Conservation (phyloP, 2,329 filamentous ascomycete species). For the Pseudodiploospora longispora region DNA sequence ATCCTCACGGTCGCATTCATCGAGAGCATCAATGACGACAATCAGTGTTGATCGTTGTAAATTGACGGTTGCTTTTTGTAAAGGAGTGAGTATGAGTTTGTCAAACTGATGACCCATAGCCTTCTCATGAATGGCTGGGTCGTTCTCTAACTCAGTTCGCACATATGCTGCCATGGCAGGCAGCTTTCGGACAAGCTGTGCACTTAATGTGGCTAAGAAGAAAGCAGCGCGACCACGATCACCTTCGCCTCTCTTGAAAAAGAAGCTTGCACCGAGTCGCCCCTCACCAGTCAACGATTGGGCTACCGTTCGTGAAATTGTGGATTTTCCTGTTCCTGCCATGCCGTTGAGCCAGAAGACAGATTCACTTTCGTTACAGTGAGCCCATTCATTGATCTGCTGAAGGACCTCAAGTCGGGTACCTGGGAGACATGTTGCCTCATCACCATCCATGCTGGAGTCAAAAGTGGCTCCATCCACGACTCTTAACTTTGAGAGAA, state of each 20-base stretch:
- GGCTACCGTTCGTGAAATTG: slow-evolving; percentile 25
- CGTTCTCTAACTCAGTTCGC: slow-evolving; percentile 20
- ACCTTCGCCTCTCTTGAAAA: slow-evolving; percentile 35
- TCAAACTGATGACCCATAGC: slow-evolving; percentile 30
- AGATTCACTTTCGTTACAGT: slow-evolving; percentile 10
- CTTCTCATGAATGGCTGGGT: slow-evolving; percentile 21
- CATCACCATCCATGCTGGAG: slow-evolving; percentile 20
- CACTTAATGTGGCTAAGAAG: slow-evolving; percentile 33
- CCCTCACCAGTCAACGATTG: slow-evolving; percentile 2
- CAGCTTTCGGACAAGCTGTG: slow-evolving; percentile 20
- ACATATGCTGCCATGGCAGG: slow-evolving; percentile 20
- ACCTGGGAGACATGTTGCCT: slow-evolving; percentile 20
- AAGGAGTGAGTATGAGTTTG: slow-evolving; percentile 28
- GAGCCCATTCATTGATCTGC: slow-evolving; percentile 17
- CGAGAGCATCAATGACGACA: slow-evolving; percentile 28
- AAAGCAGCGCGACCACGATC: slow-evolving; percentile 26
- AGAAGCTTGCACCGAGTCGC: slow-evolving; percentile 30
- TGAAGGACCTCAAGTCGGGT: slow-evolving; percentile 25
- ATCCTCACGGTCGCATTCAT: slow-evolving; percentile 19
- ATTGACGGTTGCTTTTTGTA: slow-evolving; percentile 10
- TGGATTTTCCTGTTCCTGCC: slow-evolving; percentile 33
- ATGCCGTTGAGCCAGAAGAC: slow-evolving; percentile 31
- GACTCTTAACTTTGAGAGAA: slow-evolving; percentile 13
- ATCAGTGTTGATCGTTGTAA: slow-evolving; percentile 4
- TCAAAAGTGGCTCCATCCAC: slow-evolving; percentile 23